These are phyloP conservation scores for Epichloe sp. DNA, from an alignment of 2,329 filamentous ascomycete genomes.

Conservation along the genomic window DNA sequence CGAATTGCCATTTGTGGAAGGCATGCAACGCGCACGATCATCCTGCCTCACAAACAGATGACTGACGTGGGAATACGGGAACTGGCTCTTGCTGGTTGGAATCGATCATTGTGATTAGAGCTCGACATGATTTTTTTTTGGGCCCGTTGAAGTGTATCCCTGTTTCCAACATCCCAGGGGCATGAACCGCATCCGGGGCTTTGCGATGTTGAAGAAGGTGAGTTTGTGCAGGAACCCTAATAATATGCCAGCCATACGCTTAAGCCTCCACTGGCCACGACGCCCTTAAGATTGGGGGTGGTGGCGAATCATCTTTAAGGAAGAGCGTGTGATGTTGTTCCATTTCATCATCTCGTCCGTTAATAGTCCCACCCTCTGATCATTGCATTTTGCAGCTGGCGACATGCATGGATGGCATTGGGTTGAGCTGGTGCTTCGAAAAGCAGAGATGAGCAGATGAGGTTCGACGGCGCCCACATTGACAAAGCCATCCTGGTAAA, in stretches of 20 bases:
- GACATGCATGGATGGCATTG: background rate
- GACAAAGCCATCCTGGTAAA: too few relatives aligned
- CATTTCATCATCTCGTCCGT: background rate
- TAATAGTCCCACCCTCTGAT: background rate
- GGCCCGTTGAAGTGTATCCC: too few relatives aligned
- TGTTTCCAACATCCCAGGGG: too few relatives aligned
- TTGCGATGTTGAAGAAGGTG: too few relatives aligned
- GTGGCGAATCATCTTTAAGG: background rate
- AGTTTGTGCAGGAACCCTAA: too few relatives aligned
- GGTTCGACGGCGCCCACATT: background rate
- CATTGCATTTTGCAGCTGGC: background rate
- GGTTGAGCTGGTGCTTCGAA: background rate
- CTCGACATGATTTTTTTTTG: too few relatives aligned
- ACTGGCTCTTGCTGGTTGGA: too few relatives aligned
- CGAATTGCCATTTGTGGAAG: constrained; percentile 2
- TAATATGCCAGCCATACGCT: too few relatives aligned
- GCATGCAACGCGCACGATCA: background rate
- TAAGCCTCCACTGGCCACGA: background rate
- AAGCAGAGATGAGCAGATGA: background rate
- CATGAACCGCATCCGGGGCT: too few relatives aligned
- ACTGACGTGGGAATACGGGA: too few relatives aligned
- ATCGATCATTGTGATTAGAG: too few relatives aligned
- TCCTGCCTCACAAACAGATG: background rate
- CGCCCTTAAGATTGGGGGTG: background rate
- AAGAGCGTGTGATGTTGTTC: background rate